Conservation (phyloP, 208 protist species). For the Porcisia hertigi region DNA sequence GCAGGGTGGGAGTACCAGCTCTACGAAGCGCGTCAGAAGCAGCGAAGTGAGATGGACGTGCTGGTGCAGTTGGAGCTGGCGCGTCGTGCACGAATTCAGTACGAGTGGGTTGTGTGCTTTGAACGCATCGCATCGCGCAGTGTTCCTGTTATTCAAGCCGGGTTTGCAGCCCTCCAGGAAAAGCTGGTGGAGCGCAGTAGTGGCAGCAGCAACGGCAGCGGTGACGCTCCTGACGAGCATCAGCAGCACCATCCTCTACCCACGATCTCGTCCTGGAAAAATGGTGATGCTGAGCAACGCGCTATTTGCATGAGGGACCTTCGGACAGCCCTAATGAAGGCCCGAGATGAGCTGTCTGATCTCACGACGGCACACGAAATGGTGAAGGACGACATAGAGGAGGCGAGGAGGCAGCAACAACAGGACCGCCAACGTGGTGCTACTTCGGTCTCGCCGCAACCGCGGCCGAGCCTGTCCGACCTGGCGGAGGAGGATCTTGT, state of each 20-base stretch:
- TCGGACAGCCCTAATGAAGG: constrained; percentile 34
- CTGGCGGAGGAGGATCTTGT: constrained; percentile 27
- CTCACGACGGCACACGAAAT: constrained; percentile 76
- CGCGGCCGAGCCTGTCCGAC: constrained; percentile 27
- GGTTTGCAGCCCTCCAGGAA: constrained; percentile 19
- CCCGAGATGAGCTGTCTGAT: constrained; percentile 55
- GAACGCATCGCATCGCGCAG: constrained; percentile 66
- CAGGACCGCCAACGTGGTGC: constrained; percentile 9
- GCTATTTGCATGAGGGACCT: constrained; percentile 37
- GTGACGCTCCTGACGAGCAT: not conserved
- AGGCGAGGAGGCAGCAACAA: constrained; percentile 28
- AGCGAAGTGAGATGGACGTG: constrained; percentile 47
- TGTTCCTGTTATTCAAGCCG: constrained; percentile 36
- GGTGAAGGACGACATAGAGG: constrained; percentile 69
- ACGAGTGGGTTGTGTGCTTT: constrained; percentile 69
- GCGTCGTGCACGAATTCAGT: constrained; percentile 50
- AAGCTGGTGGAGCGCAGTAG: constrained; percentile 10
- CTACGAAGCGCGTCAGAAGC: constrained; percentile 52
- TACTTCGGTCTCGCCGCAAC: constrained; percentile 49
- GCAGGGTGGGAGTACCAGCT: constrained; percentile 83
- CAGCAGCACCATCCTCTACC: constrained; percentile 6
- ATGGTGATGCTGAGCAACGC: constrained; percentile 6
- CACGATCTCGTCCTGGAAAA: not conserved
- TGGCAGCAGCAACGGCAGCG: not conserved
- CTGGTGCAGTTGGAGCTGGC: constrained; percentile 48